Evolutionary conservation across 805 yeast genomes (phyloP), one percentile per base, ranked within the genome.

Genomic region (Jamesozyma piceae): DNA sequence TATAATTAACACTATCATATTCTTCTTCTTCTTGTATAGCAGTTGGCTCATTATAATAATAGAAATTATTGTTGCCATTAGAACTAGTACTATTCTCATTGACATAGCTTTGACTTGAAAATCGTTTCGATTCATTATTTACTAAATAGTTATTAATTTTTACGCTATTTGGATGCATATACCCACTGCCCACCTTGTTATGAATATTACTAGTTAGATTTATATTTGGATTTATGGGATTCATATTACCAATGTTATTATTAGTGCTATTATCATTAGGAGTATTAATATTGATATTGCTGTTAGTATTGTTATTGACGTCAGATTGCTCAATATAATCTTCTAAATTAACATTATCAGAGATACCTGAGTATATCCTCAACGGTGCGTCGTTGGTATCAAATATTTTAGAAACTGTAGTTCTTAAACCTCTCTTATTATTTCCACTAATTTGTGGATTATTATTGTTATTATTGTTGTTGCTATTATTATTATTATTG

Each of bases 361-460:
- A 82, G 2, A 78, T 74, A 18, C 82, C 84, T 18, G 88, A 79
- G 53, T 82, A 82, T 28, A 88, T 65, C 53, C 89, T 69, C 5
- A 86, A 77, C 37, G 79, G 82, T 0, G 81, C 75, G 1, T 86
- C 88, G 50, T 77, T 80, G 11, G 77, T 73, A 52, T 82, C 90
- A 59, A 83, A 82, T 5, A 82, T 63, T 47, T 80, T 79, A 1
- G 88, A 80, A 0, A 88, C 80, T 1, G 87, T 81, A 2, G 88
- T 77, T 33, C 83, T 60, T 36, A 78, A 62, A 40, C 72, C 77
- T 37, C 54, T 46, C 39, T 50, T 52, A 31, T 38, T 49, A 11
- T 49, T 52, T n/a, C 31, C 4, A 28, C 45, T 37, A 27, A 24
- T 22, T 15, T 34, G 15, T 13, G 18, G 20, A 37, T 36, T 35